Conservation (phyloP, 257 asterid genomes). For the Linderniella brevidens region DNA sequence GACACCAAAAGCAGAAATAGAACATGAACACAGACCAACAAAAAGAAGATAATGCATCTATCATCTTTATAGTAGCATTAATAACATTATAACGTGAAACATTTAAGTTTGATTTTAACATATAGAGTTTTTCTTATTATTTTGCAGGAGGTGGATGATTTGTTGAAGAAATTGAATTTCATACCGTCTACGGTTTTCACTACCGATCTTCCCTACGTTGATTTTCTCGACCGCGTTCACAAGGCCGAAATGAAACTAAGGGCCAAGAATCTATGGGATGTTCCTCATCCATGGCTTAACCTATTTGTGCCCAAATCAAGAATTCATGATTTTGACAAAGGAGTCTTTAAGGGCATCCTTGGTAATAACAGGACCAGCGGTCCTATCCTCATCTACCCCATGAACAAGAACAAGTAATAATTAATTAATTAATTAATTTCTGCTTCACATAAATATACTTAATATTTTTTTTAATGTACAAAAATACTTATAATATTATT, state of each 20-base stretch:
- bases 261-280: slow-evolving; percentile 69
- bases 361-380: slow-evolving; percentile 46
- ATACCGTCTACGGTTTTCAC: slow-evolving; percentile 46
- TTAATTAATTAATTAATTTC: background rate
- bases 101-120: too few relatives aligned
- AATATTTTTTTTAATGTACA: background rate
- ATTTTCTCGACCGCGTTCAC: slow-evolving; percentile 79
- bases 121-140: too few relatives aligned
- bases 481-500: background rate
- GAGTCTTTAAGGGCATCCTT: slow-evolving; percentile 69
- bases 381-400: slow-evolving; percentile 72
- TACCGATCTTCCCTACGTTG: slow-evolving; percentile 55
- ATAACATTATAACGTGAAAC: too few relatives aligned
- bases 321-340: slow-evolving; percentile 46
- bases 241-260: slow-evolving; percentile 62
- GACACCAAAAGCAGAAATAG: slow-evolving; percentile 16
- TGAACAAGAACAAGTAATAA: slow-evolving; percentile 65
- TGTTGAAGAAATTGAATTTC: slow-evolving; percentile 29
- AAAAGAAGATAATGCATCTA: slow-evolving; percentile 8
- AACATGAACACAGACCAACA: slow-evolving; percentile 20
- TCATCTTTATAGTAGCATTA: slow-evolving; percentile 12
- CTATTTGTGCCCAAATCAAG: slow-evolving; percentile 61
- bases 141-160: slow-evolving; percentile 39
- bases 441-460: background rate
- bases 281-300: slow-evolving; percentile 89